Evolutionary conservation across 164 flowering plant genomes (phyloP), one percentile per base, ranked within the genome.

Genomic region (Piper longum): DNA sequence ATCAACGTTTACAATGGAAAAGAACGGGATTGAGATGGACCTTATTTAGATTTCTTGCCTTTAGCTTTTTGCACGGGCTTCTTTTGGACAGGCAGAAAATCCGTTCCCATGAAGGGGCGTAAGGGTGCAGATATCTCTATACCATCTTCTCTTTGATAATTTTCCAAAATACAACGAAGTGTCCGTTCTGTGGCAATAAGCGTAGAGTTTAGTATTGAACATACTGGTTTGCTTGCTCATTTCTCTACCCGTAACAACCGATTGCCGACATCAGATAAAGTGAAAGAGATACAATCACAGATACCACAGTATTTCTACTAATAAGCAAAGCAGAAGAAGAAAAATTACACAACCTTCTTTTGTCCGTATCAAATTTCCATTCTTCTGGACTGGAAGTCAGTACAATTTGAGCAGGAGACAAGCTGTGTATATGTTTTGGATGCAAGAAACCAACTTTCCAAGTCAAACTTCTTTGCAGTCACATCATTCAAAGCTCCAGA

Each of bases 401-500:
- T 90, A 67, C 96, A 93, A 63, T 90, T 93, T 57, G 96, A 90
- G 72, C 97, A 93, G 18, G 97, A 90, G 7, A 93, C 96, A 18
- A 93, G 82, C 76, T 90, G 97, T 74, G 92, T 84, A 67, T 83
- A 88, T 6, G 97, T 81, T 65, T 78, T 75, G n/a, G 99, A 93
- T 66, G 97, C 86, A 67, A 97, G 99, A 67, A 84, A 93, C 96
- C 96, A 88, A 39, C 75, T 96, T 79, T 93, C 99, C 75, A 93
- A 77, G 73, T 90, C 99, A 70, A 83, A 88, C 75, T 90, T 93
- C 79, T 93, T 93, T 3, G 99, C 96, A 61, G 97, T 97, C 52
- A 97, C 95, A 66, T 90, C 96, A 72, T 93, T 93, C 70, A 93
- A 72, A 40, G 97, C 98, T 66, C 98, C 98, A 58, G 97, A 90